A percentile compares a stretch with the other conserved stretches of the same genome.
Conservation (phyloP, 208 protist genomes). For the Wallacemonas sp. region DNA sequence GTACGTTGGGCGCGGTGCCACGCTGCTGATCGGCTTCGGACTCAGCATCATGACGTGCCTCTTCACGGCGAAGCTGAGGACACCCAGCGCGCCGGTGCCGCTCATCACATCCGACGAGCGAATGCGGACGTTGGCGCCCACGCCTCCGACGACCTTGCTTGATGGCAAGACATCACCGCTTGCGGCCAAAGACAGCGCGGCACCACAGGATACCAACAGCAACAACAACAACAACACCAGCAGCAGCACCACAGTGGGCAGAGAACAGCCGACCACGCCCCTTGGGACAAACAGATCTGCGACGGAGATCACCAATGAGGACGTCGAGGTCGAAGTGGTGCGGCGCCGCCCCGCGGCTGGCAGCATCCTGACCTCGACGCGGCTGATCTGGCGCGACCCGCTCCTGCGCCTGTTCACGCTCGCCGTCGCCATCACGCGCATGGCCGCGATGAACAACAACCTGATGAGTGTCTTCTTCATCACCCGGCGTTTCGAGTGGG, state of each 20-base stretch:
- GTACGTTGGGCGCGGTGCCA: constrained; percentile 19
- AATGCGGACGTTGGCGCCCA: neutral
- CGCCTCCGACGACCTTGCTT: too few relatives aligned
- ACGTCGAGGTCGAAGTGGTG: neutral
- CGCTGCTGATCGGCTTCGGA: constrained; percentile 21
- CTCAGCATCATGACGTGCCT: constrained; percentile 8
- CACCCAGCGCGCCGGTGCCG: neutral
- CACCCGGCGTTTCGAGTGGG: constrained; percentile 32
- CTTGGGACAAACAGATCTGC: too few relatives aligned
- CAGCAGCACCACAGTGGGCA: too few relatives aligned
- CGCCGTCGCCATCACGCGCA: constrained; percentile 30
- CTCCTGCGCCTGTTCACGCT: constrained; percentile 27
- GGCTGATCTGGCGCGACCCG: constrained; percentile 20
- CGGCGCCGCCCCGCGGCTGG: neutral
- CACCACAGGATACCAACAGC: neutral
- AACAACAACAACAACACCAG: neutral
- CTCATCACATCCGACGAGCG: neutral
- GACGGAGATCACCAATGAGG: too few relatives aligned
- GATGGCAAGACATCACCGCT: neutral
- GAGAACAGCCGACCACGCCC: too few relatives aligned
- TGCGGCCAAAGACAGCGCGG: neutral
- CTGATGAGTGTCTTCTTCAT: constrained; percentile 56
- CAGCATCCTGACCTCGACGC: neutral
- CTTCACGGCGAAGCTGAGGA: constrained; percentile 16
- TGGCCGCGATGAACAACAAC: constrained; percentile 43